Evolutionary conservation across 148 eudicot genomes (phyloP).

Genomic region (Chenopodium quinoa): DNA sequence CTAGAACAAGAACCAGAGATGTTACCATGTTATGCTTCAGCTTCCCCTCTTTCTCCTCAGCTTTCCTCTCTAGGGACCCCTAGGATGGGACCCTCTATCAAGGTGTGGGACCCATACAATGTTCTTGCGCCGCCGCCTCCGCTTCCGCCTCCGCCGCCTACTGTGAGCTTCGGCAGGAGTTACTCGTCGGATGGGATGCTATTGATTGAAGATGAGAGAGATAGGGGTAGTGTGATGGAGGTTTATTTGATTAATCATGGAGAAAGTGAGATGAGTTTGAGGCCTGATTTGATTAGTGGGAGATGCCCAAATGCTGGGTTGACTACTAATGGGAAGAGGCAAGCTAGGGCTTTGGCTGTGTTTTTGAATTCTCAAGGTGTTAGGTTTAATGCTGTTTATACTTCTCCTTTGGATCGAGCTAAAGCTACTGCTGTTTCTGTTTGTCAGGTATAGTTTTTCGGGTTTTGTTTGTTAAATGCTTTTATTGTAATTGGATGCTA

Average conservation of each 20-base stretch:
- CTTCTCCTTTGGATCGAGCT: slow-evolving; percentile 95
- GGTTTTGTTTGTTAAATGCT: no score
- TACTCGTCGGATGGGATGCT: slow-evolving; percentile 47
- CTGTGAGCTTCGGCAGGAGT: slow-evolving; percentile 42
- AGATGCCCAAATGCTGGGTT: slow-evolving; percentile 61
- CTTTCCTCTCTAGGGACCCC: slow-evolving; percentile 87
- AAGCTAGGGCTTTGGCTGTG: slow-evolving; percentile 89
- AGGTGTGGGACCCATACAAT: slow-evolving; percentile 99
- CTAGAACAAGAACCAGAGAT: slow-evolving; percentile 95
- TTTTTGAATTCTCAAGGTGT: slow-evolving; percentile 83
- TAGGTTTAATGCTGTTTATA: slow-evolving; percentile 71
- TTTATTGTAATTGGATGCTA: not conserved
- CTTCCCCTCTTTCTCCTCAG: slow-evolving; percentile 94
- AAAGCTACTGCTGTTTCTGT: slow-evolving; percentile 72
- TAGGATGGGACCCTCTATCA: slow-evolving; percentile 85
- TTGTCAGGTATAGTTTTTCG: slow-evolving; percentile 57
- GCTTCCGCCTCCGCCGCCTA: slow-evolving; percentile 47
- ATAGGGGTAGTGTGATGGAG: slow-evolving; percentile 41
- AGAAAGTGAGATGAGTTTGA: slow-evolving; percentile 73
- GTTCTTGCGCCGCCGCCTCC: slow-evolving; percentile 79
- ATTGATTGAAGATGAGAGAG: slow-evolving; percentile 36
- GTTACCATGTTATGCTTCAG: slow-evolving; percentile 95
- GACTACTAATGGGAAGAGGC: slow-evolving; percentile 76
- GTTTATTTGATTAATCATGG: slow-evolving; percentile 79
- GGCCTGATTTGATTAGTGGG: slow-evolving; percentile 85